phyloP scores from a whole-genome alignment of 2,329 filamentous ascomycete genomes.

The Fusarium abutilonis region DNA sequence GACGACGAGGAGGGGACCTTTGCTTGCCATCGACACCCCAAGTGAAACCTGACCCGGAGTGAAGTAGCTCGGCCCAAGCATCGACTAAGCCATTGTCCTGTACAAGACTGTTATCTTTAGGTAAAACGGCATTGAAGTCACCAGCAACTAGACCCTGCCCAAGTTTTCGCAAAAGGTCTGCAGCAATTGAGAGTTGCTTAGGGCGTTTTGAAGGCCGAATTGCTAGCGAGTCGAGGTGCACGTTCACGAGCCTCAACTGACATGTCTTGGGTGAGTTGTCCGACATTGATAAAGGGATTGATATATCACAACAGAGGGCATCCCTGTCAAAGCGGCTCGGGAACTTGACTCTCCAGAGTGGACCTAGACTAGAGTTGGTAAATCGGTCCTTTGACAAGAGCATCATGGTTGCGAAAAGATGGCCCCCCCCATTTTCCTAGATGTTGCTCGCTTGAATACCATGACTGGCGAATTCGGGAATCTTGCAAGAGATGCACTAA shows the following conservation, averaged over 20 bases:
- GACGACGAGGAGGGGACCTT: conserved; percentile 47
- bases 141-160: conserved; percentile 51
- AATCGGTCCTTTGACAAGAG: conserved; percentile 47
- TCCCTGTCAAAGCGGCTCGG: conserved; percentile 47
- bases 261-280: conserved; percentile 1
- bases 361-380: conserved; percentile 39
- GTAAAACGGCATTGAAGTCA: conserved; percentile 53
- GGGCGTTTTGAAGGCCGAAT: conserved; percentile 46
- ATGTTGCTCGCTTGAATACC: conserved; percentile 48
- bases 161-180: conserved; percentile 41
- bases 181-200: conserved; percentile 44
- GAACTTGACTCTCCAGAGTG: conserved; percentile 48
- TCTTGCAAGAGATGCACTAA: conserved; percentile 41
- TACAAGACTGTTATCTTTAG: conserved; percentile 48
- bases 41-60: conserved; percentile 48
- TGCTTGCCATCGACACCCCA: conserved; percentile 51
- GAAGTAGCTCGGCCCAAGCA: conserved; percentile 47
- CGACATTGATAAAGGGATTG: conserved; percentile 23
- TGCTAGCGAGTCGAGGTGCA: conserved; percentile 52
- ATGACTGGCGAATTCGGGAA: conserved; percentile 43
- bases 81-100: conserved; percentile 49
- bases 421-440: conserved; percentile 30
- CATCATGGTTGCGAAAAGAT: conserved; percentile 44
- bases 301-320: conserved; percentile 51
- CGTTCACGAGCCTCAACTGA: conserved; percentile 50